phyloP scores from a whole-genome alignment of 306 rosid species.

The Arachis hypogaea region DNA sequence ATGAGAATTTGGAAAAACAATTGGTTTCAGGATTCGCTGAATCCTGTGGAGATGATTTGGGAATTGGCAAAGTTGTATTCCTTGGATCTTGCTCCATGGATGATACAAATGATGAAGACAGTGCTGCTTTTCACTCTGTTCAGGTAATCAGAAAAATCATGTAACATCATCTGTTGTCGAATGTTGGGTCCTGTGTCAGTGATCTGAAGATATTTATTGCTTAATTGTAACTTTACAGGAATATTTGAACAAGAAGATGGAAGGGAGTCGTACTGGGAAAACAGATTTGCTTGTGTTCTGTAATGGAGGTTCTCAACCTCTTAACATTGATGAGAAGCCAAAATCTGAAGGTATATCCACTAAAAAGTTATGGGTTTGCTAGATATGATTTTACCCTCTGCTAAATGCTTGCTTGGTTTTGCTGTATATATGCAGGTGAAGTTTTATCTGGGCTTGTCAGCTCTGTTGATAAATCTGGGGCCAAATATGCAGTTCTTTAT shows the following conservation, averaged over 20 bases:
- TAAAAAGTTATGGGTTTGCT: slow-evolving; percentile 28
- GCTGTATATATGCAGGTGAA: slow-evolving; percentile 57
- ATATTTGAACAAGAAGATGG: slow-evolving; percentile 68
- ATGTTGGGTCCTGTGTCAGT: slow-evolving; percentile 38
- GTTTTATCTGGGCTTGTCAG: slow-evolving; percentile 62
- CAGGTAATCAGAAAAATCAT: slow-evolving; percentile 59
- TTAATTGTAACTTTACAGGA: slow-evolving; percentile 54
- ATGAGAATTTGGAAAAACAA: slow-evolving; percentile 58
- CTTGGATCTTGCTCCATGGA: slow-evolving; percentile 67
- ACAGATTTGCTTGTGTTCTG: slow-evolving; percentile 81
- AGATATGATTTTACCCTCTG: slow-evolving; percentile 35
- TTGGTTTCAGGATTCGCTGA: slow-evolving; percentile 78
- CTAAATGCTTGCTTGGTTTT: slow-evolving; percentile 23
- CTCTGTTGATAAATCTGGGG: slow-evolving; percentile 76
- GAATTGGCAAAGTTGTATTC: slow-evolving; percentile 57
- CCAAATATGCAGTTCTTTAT: slow-evolving; percentile 84
- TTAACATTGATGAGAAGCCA: slow-evolving; percentile 45
- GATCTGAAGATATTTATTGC: slow-evolving; percentile 41
- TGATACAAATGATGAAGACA: slow-evolving; percentile 50
- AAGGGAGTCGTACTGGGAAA: slow-evolving; percentile 55
- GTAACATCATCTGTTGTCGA: slow-evolving; percentile 29
- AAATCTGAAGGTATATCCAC: slow-evolving; percentile 69
- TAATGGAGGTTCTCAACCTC: slow-evolving; percentile 54
- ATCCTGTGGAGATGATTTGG: slow-evolving; percentile 70
- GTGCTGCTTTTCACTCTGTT: slow-evolving; percentile 57